Conservation (phyloP, 1,139 yeast species). For the Scheffersomyces stambukii region DNA sequence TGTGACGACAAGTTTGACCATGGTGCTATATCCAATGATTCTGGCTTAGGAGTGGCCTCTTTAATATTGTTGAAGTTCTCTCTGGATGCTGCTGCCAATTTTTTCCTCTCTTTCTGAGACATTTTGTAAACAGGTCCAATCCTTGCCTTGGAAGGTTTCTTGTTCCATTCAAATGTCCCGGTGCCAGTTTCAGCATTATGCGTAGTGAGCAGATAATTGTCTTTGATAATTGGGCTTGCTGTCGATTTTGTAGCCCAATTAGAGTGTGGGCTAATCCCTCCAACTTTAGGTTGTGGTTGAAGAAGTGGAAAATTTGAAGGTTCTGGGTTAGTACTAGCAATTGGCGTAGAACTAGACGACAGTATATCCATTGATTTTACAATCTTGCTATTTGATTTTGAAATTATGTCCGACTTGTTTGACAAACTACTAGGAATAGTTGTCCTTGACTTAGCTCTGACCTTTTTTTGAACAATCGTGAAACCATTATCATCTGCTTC, state of each 20-base stretch:
- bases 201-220: slow-evolving; percentile 4
- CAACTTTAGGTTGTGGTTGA: not conserved
- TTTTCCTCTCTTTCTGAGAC: slow-evolving; percentile 53
- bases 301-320: slow-evolving; percentile 1
- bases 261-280: slow-evolving; percentile 26
- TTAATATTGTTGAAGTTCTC: slow-evolving; percentile 1
- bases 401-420: too few relatives aligned
- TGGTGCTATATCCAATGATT: slow-evolving; percentile 5
- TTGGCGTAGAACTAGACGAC: too few relatives aligned
- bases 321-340: slow-evolving; percentile 1
- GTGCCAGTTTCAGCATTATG: not conserved
- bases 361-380: too few relatives aligned
- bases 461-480: slow-evolving; percentile 24
- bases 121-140: slow-evolving; percentile 34
- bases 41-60: slow-evolving; percentile 1
- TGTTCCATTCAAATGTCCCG: slow-evolving; percentile 8
- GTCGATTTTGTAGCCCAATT: slow-evolving; percentile 26
- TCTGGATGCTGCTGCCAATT: slow-evolving; percentile 14
- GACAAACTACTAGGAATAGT: too few relatives aligned
- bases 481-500: slow-evolving; percentile 27
- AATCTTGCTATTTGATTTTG: too few relatives aligned
- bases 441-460: slow-evolving; percentile 16
- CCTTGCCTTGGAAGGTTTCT: slow-evolving; percentile 22
- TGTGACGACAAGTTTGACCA: slow-evolving; percentile 5
- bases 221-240: slow-evolving; percentile 14